Evolutionary conservation across 129 eudicot species (phyloP).

Genomic region (Heracleum sosnowskyi): DNA sequence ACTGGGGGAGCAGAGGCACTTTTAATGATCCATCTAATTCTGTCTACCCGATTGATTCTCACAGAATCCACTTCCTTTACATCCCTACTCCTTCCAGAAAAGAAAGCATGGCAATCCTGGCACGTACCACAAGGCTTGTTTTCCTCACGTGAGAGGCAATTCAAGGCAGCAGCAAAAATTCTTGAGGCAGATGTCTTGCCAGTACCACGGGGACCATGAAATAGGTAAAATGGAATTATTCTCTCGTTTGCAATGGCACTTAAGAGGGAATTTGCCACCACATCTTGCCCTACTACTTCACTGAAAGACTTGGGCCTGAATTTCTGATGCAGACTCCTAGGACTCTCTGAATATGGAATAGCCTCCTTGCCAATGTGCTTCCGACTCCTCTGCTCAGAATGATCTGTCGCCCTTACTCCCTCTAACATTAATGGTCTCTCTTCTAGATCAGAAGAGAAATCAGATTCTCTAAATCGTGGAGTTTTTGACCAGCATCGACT

Average conservation of each 20-base stretch:
- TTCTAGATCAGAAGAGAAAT: constrained; percentile 35
- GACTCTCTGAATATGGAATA: constrained; percentile 51
- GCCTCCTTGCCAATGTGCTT: constrained; percentile 33
- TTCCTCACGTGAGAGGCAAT: constrained; percentile 52
- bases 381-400: constrained; percentile 15
- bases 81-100: constrained; percentile 76
- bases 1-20: constrained; percentile 58
- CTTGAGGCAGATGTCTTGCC: constrained; percentile 87
- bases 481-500: constrained; percentile 82
- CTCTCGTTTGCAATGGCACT: constrained; percentile 40
- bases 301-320: constrained; percentile 69
- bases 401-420: constrained; percentile 19
- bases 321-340: constrained; percentile 70
- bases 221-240: constrained; percentile 64
- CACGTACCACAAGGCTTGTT: constrained; percentile 70
- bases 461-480: constrained; percentile 36
- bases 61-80: constrained; percentile 76
- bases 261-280: constrained; percentile 52
- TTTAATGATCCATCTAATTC: constrained; percentile 48
- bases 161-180: constrained; percentile 86
- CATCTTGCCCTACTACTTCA: constrained; percentile 75
- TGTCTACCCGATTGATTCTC: constrained; percentile 47
- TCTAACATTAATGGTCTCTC: constrained; percentile 42
- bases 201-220: constrained; percentile 91
- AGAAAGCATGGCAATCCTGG: constrained; percentile 63